These are phyloP conservation scores for Brassica nigra DNA, from an alignment of 345 rosid species.

Conservation along the genomic window DNA sequence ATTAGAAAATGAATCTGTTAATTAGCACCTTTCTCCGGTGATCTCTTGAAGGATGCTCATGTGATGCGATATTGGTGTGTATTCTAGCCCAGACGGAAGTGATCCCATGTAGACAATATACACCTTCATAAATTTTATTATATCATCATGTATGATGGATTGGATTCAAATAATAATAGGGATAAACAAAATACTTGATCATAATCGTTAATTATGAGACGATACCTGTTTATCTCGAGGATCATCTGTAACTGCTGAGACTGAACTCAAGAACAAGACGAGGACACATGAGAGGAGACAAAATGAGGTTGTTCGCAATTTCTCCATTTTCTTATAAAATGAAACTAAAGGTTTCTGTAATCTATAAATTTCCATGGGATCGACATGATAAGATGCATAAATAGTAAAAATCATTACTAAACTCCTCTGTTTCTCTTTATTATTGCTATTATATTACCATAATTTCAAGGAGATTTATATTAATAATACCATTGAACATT, in stretches of 20 bases:
- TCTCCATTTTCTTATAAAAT: not conserved
- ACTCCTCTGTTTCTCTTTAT: not conserved
- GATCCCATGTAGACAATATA: not conserved
- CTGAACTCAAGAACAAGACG: not conserved
- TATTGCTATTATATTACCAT: not conserved
- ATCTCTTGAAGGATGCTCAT: not conserved
- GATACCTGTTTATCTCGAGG: not conserved
- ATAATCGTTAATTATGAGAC: not conserved
- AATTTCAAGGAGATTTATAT: not conserved
- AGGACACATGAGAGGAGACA: not conserved
- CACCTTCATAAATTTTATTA: not conserved
- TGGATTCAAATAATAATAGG: not conserved
- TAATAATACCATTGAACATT: not conserved
- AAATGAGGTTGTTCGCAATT: not conserved
- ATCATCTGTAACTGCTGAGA: not conserved
- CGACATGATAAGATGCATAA: not conserved
- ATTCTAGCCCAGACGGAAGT: not conserved
- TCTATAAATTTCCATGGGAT: not conserved
- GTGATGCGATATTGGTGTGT: not conserved
- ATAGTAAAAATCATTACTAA: not conserved
- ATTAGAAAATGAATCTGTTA: no score
- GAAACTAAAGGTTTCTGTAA: not conserved
- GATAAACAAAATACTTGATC: no score
- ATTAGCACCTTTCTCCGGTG: no score
- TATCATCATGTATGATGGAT: not conserved